Evolutionary conservation across 2,329 filamentous ascomycete species (phyloP), one percentile per base, ranked within the genome.

Genomic region (Seiridium cupressi): DNA sequence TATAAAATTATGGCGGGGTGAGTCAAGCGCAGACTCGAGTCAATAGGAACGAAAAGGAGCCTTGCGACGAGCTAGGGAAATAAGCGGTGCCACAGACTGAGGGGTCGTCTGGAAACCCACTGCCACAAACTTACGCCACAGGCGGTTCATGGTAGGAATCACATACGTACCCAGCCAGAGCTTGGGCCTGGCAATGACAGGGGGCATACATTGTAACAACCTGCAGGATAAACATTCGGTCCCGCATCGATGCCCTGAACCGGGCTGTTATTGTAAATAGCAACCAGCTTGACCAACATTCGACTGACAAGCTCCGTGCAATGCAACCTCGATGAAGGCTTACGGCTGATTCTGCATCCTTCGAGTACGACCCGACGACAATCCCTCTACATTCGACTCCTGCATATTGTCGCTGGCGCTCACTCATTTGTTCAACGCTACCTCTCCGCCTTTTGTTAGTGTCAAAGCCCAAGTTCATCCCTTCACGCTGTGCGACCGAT

Each of bases 1-100:
- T 42, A 47, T 47, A 62, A 59, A 59, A 57, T 61, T 63, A 61
- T 64, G 62, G 62, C 60, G 62, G 62, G 62, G 62, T 61, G 62
- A 64, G 59, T 64, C 62, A 64, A 59, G 51, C 32, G 31, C 42
- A 62, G 47, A 58, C 35, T 48, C 47, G 60, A 59, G 57, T 61
- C 60, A 59, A 26, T 2, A 26, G 18, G 18, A 26, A 26, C 18
- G 18, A 26, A 26, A 26, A 26, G 18, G 18, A 26, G 2, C 18
- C 18, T 2, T 26, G 18, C 18, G 18, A 26, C 18, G 18, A 26
- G 18, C 18, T 2, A 42, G 18, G 35, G 47, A 44, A 32, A 38
- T 9, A 26, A 4, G 18, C 46, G 7, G 55, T 44, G 55, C 55
- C 55, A 58, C 55, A 58, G n/a, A 42, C 59, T 40, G 59, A 60